phyloP scores from a whole-genome alignment of 2,329 filamentous ascomycete species.

The Fusarium fracticaudum region DNA sequence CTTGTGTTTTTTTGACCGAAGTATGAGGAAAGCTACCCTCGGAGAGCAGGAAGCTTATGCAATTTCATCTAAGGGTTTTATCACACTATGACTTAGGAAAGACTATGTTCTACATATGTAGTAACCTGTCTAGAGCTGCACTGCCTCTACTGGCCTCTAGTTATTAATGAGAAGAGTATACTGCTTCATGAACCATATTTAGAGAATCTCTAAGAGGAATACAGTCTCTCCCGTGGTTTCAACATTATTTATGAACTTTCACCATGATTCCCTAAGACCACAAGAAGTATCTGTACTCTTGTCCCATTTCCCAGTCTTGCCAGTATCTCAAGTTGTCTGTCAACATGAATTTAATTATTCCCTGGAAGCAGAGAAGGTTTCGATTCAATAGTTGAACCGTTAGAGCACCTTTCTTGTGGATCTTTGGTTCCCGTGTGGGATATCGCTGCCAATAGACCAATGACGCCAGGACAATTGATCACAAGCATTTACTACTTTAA shows the following conservation, averaged over 20 bases:
- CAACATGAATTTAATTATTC: background rate
- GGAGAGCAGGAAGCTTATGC: background rate
- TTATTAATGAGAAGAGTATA: background rate
- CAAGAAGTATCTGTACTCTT: background rate
- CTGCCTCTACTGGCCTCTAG: background rate
- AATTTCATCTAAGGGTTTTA: background rate
- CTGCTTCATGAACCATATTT: background rate
- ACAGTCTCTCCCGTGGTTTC: background rate
- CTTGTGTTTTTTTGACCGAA: conserved; percentile 11
- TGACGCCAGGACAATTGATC: conserved; percentile 19
- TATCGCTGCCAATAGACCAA: conserved; percentile 15
- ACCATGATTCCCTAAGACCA: background rate
- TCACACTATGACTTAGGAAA: no score
- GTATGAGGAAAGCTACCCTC: background rate
- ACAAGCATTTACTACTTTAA: conserved; percentile 10
- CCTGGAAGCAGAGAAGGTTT: background rate
- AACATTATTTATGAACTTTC: background rate
- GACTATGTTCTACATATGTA: background rate
- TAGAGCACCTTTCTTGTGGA: conserved; percentile 39
- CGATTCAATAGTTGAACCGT: conserved; percentile 7
- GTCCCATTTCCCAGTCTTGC: background rate
- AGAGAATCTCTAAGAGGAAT: background rate
- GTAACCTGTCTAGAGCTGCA: background rate
- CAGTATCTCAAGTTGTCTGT: background rate
- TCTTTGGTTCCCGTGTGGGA: conserved; percentile 27